Evolutionary conservation across 192 early-diverging fungal species (phyloP).

Genomic region (Mortierella claussenii): DNA sequence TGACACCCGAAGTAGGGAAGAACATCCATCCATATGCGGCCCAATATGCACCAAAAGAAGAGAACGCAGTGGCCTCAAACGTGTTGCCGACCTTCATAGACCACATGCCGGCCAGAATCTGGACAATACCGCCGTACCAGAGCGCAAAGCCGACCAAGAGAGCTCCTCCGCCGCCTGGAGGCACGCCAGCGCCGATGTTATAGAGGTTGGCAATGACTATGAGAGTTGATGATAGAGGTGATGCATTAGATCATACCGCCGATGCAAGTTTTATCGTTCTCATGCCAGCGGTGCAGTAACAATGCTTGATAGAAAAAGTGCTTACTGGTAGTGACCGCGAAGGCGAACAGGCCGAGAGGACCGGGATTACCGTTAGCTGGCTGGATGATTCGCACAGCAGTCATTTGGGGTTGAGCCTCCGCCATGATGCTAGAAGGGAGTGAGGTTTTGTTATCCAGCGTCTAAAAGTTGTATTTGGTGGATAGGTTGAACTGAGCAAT

Average conservation of each 20-base stretch:
- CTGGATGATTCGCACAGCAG: conserved; percentile 35
- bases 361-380: conserved; percentile 66
- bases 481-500: no score
- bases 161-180: conserved; percentile 54
- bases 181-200: conserved; percentile 72
- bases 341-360: conserved; percentile 72
- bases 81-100: conserved; percentile 81
- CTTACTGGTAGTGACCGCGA: conserved; percentile 70
- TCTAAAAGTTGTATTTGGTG: no score
- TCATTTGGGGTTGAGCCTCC: conserved; percentile 9
- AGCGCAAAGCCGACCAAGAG: conserved; percentile 73
- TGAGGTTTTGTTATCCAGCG: no score
- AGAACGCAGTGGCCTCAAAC: conserved; percentile 85
- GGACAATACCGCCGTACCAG: conserved; percentile 81
- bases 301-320: background rate
- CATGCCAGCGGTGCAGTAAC: no score
- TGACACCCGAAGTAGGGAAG: conserved; percentile 61
- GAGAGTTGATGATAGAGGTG: background rate
- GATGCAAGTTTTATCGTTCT: no score
- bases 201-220: conserved; percentile 70
- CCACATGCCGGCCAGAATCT: conserved; percentile 89
- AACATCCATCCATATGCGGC: conserved; percentile 67
- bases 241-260: background rate
- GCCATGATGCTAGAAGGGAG: no score
- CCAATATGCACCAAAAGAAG: conserved; percentile 73